Percentiles rank a stretch among this genome's conserved stretches.
Evolutionary conservation across 2,329 filamentous ascomycete species (phyloP).

Genomic region (Monilinia laxa): DNA sequence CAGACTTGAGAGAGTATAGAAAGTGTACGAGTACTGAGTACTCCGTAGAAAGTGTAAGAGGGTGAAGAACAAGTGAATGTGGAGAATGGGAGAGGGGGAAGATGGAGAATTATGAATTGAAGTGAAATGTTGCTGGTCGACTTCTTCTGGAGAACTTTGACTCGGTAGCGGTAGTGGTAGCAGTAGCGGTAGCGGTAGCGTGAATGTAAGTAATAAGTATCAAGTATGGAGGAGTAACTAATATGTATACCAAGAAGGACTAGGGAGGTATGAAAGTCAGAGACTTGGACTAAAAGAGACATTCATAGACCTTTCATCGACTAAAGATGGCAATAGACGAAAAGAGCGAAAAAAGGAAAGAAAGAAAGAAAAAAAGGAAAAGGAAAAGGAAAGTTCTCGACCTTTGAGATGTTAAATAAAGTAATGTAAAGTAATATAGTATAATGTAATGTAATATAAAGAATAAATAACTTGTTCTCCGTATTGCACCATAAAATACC

Average conservation of each 20-base stretch:
- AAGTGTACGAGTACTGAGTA: too few species aligned
- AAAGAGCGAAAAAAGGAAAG: too few species aligned
- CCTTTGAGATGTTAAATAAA: background rate
- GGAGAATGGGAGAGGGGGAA: constrained; percentile 5
- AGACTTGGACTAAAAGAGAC: background rate
- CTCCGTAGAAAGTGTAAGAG: background rate
- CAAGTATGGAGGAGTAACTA: background rate
- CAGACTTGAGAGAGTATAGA: too few species aligned
- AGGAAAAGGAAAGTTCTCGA: background rate
- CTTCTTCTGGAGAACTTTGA: background rate
- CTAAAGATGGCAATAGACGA: background rate
- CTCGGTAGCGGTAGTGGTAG: too few species aligned
- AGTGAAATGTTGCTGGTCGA: background rate
- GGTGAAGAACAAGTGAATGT: constrained; percentile 7
- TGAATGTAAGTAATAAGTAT: too few species aligned
- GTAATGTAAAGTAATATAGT: too few species aligned
- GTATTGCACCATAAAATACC: too few species aligned
- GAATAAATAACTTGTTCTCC: too few species aligned
- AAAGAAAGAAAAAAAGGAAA: background rate
- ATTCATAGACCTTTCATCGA: too few species aligned
- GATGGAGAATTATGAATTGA: background rate
- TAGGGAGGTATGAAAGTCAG: background rate
- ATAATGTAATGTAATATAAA: too few species aligned
- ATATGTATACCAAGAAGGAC: background rate
- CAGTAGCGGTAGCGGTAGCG: too few species aligned